A percentile compares a stretch with the other conserved stretches of the same genome.
These are phyloP conservation scores for Aspergillus sp. DNA, from an alignment of 2,329 filamentous ascomycete genomes.

Conservation along the genomic window DNA sequence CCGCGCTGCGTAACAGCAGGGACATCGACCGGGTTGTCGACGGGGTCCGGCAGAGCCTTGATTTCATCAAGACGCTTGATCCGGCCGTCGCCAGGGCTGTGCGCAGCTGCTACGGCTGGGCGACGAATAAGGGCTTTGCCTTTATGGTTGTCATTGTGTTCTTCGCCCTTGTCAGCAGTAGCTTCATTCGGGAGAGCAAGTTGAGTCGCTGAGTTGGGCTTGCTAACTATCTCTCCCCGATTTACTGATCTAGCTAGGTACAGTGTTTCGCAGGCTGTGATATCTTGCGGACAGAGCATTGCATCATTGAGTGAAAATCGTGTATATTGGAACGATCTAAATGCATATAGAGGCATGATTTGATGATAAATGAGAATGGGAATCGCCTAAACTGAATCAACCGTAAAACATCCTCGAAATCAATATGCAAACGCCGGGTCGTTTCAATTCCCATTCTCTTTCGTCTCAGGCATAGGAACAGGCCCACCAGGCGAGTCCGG, in stretches of 20 bases:
- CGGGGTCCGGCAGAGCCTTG: conserved; percentile 59
- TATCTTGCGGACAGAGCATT: too few species aligned
- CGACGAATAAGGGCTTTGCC: conserved; percentile 43
- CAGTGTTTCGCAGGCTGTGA: too few species aligned
- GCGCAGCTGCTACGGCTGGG: conserved; percentile 55
- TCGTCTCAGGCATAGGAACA: conserved; percentile 46
- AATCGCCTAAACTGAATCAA: too few species aligned
- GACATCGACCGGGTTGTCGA: conserved; percentile 58
- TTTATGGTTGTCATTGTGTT: conserved; percentile 43
- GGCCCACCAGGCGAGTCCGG: conserved; percentile 67
- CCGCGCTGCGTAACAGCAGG: conserved; percentile 46
- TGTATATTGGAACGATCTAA: too few species aligned
- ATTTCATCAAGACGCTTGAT: conserved; percentile 57
- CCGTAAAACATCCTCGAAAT: too few species aligned
- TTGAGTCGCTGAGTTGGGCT: conserved; percentile 32
- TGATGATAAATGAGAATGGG: too few species aligned
- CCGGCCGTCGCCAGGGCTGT: conserved; percentile 52
- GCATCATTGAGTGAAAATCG: too few species aligned
- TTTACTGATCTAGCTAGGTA: too few species aligned
- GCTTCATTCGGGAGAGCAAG: conserved; percentile 51
- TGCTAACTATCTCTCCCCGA: too few species aligned
- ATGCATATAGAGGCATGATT: too few species aligned
- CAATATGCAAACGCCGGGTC: too few species aligned
- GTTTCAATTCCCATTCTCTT: conserved; percentile 12
- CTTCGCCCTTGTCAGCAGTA: conserved; percentile 36